Evolutionary conservation across 1,139 yeast species (phyloP), one percentile per base, ranked within the genome.

Genomic region (Suhomyces choctaworum): DNA sequence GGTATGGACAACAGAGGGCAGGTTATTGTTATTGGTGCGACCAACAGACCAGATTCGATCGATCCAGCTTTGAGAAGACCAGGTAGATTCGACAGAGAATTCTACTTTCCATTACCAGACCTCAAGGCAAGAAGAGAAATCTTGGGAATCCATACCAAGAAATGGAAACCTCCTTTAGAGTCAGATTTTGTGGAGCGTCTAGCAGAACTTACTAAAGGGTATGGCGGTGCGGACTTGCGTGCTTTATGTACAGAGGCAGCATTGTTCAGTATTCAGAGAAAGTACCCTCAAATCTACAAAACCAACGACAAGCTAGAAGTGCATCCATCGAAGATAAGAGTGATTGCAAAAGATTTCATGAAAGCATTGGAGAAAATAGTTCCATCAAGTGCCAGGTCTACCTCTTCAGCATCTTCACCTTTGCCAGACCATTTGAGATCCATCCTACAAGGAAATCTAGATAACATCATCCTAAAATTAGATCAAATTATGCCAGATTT

Each of bases 1-100:
- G 99, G 99, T 53, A 94, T 94, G 98, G 98, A 92, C 57, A 87
- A 87, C 48, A 63, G 82, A 52, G 98, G 98, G 5, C 98, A 94
- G 57, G 97, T 94, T 13, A 90, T 94, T 44, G 96, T 94, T 2
- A 89, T 94, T 50, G 98, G 98, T 39, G 98, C 98, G 1, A 94
- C 99, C 0, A 94, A 94, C 62, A 72, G 99, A 50, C 99, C 98
- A 0, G 98, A 94, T 60, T 87, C 97, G 0, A 84, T 94, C 12
- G 99, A 94, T 62, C 97, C 98, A 0, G 98, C 98, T 0, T 70
- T 94, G 42, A 77, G 99, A 58, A 77, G 99, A 51, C 98, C 98
- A 0, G 99, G 99, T 1, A 76, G 99, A 57, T 94, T 94, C 54
- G 99, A 94, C 55, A 76, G 98, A 42, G 99, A 94, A 57, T 92